phyloP scores from a whole-genome alignment of 371 early-diverging fungal species.

The Furculomyces boomerangus region DNA sequence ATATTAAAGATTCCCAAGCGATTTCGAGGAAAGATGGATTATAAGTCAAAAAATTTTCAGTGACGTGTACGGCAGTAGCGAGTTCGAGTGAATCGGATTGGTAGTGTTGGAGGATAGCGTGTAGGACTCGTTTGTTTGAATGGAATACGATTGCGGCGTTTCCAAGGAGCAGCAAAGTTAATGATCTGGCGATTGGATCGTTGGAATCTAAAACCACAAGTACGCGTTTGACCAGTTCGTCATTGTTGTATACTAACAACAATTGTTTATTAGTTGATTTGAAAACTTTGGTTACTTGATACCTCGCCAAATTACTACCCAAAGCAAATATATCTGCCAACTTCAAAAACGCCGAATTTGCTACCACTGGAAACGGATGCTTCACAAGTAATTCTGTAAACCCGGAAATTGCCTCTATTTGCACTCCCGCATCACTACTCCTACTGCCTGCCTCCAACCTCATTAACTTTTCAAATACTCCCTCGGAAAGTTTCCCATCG shows the following conservation, averaged over 20 bases:
- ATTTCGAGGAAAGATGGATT: constrained; percentile 17
- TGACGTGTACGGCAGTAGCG: constrained; percentile 17
- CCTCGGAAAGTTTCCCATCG: background rate
- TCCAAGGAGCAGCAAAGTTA: constrained; percentile 20
- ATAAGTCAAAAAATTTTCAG: constrained; percentile 15
- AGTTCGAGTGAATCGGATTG: constrained; percentile 20
- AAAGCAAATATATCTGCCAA: constrained; percentile 22
- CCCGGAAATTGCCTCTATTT: constrained; percentile 20
- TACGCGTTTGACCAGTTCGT: constrained; percentile 21
- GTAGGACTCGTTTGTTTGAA: constrained; percentile 18
- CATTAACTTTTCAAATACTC: background rate
- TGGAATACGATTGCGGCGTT: constrained; percentile 19
- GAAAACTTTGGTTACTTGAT: constrained; percentile 22
- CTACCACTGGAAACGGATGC: constrained; percentile 23
- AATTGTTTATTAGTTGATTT: constrained; percentile 14
- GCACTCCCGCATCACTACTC: background rate
- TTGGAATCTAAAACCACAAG: constrained; percentile 21
- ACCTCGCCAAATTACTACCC: constrained; percentile 17
- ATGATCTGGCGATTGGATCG: constrained; percentile 21
- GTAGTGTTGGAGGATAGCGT: constrained; percentile 18
- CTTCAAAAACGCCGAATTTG: constrained; percentile 22
- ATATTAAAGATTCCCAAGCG: constrained; percentile 19
- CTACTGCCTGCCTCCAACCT: background rate
- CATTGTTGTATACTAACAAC: constrained; percentile 11
- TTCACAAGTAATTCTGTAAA: constrained; percentile 22